Evolutionary conservation across 345 rosid species (phyloP), one percentile per base, ranked within the genome.

Genomic region (Hibiscus tridactylites): DNA sequence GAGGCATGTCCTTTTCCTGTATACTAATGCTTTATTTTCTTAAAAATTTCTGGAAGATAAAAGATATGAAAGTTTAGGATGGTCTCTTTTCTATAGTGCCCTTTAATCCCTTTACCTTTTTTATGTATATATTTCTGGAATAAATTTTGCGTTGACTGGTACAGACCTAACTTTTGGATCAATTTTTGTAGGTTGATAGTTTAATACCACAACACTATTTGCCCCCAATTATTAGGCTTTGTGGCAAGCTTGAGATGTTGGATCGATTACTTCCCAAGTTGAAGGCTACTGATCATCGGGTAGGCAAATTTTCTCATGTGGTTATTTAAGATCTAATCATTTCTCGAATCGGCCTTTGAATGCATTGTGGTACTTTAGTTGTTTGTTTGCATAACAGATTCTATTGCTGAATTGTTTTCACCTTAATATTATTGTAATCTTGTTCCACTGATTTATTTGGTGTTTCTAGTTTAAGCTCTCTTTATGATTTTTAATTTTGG

Each of bases 221-320:
- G 80, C 97, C 89, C 65, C 81, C 96, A 71, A 77, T 90, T 71
- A 33, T 92, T 71, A 87, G 98, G 74, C 88, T 86, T 54, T 92
- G 98, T 71, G 96, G 98, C 73, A 92, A 92, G 90, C 98, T 92
- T 80, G 98, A 92, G 91, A 92, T 92, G 98, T 72, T 92, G 68
- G 98, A 92, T 83, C 83, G 96, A 28, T 78, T 92, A 76, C 88
- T 92, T 42, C 98, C 98, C 44, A 90, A 92, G 78, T 39, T 39
- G 44, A 39, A 39, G 44, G 44, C 44, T 6, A 39, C 44, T 39
- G 44, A 39, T 39, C 44, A 92, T 77, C 88, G 98, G 91, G 98
- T 92, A 85, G 77, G 83, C 53, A 61, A 65, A 31, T 72, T 71
- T 29, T 29, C 15, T 47, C 7, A 46, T 47, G 26, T 13, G 6